phyloP scores from a whole-genome alignment of 495 filamentous ascomycete species.

The Monascus purpureus region DNA sequence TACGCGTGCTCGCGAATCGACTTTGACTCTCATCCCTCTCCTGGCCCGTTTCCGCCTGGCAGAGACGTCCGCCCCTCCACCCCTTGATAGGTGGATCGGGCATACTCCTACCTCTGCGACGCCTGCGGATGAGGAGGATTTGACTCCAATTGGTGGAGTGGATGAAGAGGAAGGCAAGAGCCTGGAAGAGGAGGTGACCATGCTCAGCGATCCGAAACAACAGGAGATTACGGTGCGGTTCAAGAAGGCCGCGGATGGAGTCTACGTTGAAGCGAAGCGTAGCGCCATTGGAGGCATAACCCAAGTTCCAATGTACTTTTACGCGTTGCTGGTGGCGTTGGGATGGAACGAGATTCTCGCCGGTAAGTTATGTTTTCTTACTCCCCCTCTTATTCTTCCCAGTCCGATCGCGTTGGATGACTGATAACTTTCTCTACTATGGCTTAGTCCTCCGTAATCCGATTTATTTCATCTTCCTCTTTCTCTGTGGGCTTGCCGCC shows the following conservation, averaged over 20 bases:
- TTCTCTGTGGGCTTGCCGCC: constrained; percentile 56
- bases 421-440: constrained; percentile 3
- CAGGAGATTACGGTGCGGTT: constrained; percentile 87
- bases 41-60: constrained; percentile 69
- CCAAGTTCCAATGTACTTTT: constrained; percentile 91
- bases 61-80: constrained; percentile 57
- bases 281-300: constrained; percentile 91
- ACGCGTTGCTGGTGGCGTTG: constrained; percentile 70
- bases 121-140: constrained; percentile 76
- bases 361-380: constrained; percentile 40
- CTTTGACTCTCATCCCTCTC: constrained; percentile 76
- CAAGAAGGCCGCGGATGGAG: constrained; percentile 93
- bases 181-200: constrained; percentile 88
- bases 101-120: constrained; percentile 60
- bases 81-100: constrained; percentile 71
- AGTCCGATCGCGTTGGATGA: too few species aligned
- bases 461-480: constrained; percentile 76
- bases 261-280: constrained; percentile 94
- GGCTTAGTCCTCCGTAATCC: constrained; percentile 76
- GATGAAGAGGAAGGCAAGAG: constrained; percentile 90
- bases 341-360: constrained; percentile 96
- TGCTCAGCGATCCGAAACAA: constrained; percentile 73
- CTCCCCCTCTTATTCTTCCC: not conserved
- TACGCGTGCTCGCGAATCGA: constrained; percentile 80
- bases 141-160: constrained; percentile 72